These are phyloP conservation scores for Lepraria neglecta DNA, from an alignment of 495 filamentous ascomycete species.

Conservation along the genomic window DNA sequence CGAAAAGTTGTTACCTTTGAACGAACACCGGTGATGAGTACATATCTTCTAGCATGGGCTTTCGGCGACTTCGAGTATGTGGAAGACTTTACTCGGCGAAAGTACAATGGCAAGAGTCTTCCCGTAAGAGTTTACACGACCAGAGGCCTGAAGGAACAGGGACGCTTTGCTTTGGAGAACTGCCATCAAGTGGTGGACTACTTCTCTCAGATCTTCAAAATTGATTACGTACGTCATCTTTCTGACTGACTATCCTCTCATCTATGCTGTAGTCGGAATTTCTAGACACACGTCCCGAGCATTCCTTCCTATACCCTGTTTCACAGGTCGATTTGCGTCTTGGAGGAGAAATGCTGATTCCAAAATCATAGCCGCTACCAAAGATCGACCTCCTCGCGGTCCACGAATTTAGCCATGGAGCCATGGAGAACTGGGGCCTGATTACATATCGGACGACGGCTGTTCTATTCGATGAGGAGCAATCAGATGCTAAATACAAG, in stretches of 20 bases:
- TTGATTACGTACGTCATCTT: constrained; percentile 57
- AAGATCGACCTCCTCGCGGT: constrained; percentile 94
- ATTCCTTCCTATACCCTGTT: no score
- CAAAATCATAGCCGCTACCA: constrained; percentile 55
- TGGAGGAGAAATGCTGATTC: constrained; percentile 56
- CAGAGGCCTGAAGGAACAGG: constrained; percentile 66
- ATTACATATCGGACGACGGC: constrained; percentile 93
- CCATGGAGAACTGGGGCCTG: constrained; percentile 88
- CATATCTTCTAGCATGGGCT: constrained; percentile 95
- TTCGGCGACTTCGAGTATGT: constrained; percentile 95
- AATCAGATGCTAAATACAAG: constrained; percentile 78
- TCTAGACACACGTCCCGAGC: no score
- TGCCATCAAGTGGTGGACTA: constrained; percentile 86
- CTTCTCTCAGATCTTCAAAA: constrained; percentile 88
- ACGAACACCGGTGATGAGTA: constrained; percentile 87
- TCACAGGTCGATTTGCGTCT: no score
- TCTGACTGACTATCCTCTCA: constrained; percentile 58
- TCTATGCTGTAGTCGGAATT: constrained; percentile 41
- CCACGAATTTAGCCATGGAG: constrained; percentile 84
- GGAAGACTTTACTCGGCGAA: constrained; percentile 77
- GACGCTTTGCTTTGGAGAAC: constrained; percentile 75
- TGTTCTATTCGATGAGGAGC: constrained; percentile 85
- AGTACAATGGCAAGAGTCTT: constrained; percentile 80
- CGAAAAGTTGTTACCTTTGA: constrained; percentile 80
- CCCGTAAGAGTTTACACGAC: constrained; percentile 97